Conservation (phyloP, 495 filamentous ascomycete genomes). For the Sabuloglossum arenarium region DNA sequence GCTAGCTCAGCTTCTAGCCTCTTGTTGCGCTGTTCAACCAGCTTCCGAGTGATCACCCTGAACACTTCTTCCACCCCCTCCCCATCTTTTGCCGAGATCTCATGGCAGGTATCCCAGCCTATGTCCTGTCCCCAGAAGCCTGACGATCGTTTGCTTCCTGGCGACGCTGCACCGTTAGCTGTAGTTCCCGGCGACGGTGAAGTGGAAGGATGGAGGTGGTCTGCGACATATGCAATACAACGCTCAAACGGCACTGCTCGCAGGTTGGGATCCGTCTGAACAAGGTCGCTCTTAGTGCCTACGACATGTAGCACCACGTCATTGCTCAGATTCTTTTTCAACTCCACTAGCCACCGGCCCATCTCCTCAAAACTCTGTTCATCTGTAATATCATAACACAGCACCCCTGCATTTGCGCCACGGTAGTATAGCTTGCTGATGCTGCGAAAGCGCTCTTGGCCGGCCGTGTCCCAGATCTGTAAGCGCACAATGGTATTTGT, state of each 20-base stretch:
- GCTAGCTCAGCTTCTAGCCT: neutral
- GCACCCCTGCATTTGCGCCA: slow-evolving; percentile 79
- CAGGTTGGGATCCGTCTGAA: slow-evolving; percentile 51
- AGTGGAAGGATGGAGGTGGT: slow-evolving; percentile 53
- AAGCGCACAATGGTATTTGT: slow-evolving; percentile 60
- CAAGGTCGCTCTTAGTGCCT: slow-evolving; percentile 84
- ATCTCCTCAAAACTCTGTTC: slow-evolving; percentile 76
- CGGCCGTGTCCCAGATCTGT: slow-evolving; percentile 89
- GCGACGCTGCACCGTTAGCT: slow-evolving; percentile 32
- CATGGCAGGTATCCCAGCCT: slow-evolving; percentile 91
- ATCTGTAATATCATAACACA: slow-evolving; percentile 89
- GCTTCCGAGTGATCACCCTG: slow-evolving; percentile 76
- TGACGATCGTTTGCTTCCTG: slow-evolving; percentile 55
- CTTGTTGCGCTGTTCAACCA: slow-evolving; percentile 52
- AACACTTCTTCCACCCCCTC: slow-evolving; percentile 98
- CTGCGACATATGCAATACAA: slow-evolving; percentile 85
- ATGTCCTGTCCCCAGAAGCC: slow-evolving; percentile 85
- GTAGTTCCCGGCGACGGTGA: slow-evolving; percentile 33
- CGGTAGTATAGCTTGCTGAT: slow-evolving; percentile 92
- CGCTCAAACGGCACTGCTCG: slow-evolving; percentile 80
- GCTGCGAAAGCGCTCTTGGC: slow-evolving; percentile 84
- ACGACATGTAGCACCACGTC: slow-evolving; percentile 91
- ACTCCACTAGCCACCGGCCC: slow-evolving; percentile 74
- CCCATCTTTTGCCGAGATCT: slow-evolving; percentile 84
- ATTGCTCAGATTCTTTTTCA: slow-evolving; percentile 42